Conservation (phyloP, 106 monocot species). For the Acorus gramineus region DNA sequence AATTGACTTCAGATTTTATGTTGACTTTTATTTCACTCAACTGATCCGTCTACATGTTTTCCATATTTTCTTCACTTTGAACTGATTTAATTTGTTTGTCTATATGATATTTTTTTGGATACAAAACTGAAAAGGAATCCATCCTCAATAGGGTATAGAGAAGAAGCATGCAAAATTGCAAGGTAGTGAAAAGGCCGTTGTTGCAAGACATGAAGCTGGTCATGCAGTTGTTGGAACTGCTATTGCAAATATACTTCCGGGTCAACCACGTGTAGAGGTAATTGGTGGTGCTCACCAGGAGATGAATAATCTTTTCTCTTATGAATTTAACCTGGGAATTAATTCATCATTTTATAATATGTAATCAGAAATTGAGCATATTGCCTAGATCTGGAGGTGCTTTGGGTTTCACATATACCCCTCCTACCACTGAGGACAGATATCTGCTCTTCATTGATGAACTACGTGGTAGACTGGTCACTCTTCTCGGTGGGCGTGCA, state of each 20-base stretch:
- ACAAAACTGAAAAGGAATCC: neutral
- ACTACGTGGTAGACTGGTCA: constrained; percentile 81
- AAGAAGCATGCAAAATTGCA: constrained; percentile 93
- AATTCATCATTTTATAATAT: neutral
- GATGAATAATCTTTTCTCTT: too few relatives aligned
- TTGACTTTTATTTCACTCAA: too few relatives aligned
- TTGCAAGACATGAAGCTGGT: constrained; percentile 95
- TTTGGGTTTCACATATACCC: constrained; percentile 91
- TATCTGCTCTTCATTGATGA: constrained; percentile 93
- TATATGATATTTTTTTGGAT: too few relatives aligned
- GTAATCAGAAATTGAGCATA: constrained; percentile 86
- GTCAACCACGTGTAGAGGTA: constrained; percentile 94
- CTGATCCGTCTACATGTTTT: too few relatives aligned
- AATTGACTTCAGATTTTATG: too few relatives aligned
- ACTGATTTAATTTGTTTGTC: too few relatives aligned
- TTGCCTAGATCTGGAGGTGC: constrained; percentile 96
- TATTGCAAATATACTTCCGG: constrained; percentile 73
- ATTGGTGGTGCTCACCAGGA: neutral
- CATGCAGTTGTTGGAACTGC: constrained; percentile 98
- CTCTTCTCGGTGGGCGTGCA: constrained; percentile 91
- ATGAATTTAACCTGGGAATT: too few relatives aligned
- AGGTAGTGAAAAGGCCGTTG: constrained; percentile 82
- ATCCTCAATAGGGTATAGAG: constrained; percentile 70
- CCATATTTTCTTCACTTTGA: too few relatives aligned
- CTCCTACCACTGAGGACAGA: constrained; percentile 88